phyloP scores from a whole-genome alignment of 2,329 filamentous ascomycete species.

The Paecilomyces formosus region DNA sequence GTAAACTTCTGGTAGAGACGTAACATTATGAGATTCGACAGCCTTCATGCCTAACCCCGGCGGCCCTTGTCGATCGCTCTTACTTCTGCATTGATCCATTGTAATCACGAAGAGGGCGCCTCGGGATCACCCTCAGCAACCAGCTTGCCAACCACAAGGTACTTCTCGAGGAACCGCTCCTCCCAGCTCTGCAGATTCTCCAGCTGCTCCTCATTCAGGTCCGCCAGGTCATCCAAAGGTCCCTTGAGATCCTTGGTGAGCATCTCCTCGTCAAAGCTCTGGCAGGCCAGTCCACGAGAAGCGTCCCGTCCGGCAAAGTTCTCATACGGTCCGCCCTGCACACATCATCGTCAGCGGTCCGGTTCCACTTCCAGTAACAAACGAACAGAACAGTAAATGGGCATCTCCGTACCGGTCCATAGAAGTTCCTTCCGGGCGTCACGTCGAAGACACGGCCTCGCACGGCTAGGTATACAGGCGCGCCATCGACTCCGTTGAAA shows the following conservation, averaged over 20 bases:
- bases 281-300: slow-evolving; percentile 75
- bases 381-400: not conserved
- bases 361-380: not conserved
- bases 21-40: not conserved
- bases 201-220: slow-evolving; percentile 65
- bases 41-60: not conserved
- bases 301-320: slow-evolving; percentile 96
- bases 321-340: slow-evolving; percentile 75
- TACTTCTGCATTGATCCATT: not conserved
- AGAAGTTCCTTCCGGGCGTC: slow-evolving; percentile 78
- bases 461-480: slow-evolving; percentile 83
- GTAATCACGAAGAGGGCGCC: slow-evolving; percentile 18
- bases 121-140: slow-evolving; percentile 55
- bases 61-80: not conserved
- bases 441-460: slow-evolving; percentile 90
- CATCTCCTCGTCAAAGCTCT: slow-evolving; percentile 94
- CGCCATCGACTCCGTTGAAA: slow-evolving; percentile 67
- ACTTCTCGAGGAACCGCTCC: slow-evolving; percentile 88
- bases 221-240: slow-evolving; percentile 68
- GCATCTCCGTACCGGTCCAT: slow-evolving; percentile 59
- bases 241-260: slow-evolving; percentile 83
- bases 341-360: slow-evolving; percentile 8
- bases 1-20: not conserved
- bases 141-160: slow-evolving; percentile 84
- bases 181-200: slow-evolving; percentile 88